Evolutionary conservation across 768 basidiomycete genomes (phyloP), one percentile per base, ranked within the genome.

Genomic region (Calvatia gigantea): DNA sequence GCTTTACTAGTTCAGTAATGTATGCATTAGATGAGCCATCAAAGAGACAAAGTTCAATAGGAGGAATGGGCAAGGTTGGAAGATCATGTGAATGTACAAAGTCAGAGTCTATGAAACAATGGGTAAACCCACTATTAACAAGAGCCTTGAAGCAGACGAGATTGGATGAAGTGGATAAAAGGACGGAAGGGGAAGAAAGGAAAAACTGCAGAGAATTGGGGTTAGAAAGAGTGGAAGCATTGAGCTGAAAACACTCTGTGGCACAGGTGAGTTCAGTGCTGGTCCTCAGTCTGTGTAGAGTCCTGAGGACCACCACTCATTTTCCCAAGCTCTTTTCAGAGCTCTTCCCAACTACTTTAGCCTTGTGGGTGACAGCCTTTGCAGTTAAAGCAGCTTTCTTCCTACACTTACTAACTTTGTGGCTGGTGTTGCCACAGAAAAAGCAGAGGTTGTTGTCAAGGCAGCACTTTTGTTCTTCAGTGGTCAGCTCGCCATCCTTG

Each of bases 1-100:
- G 31, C 12, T 11, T 23, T 17, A 51, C 11, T 27, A 15, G 32
- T 37, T 52, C 28, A 2, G 23, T 28, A 12, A 45, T 45, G n/a
- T 11, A 44, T 9, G 53, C 9, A 27, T 56, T 56, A 9, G 45
- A 37, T 3, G 46, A 32, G 12, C 54, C 35, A 31, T 56, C 54
- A 56, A 56, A 56, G 15, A 56, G 28, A 32, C 9, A n/a, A 19
- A 48, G 33, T 25, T 48, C 32, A 17, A 48, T 9, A 4, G 32
- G 47, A 48, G 47, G 11, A 8, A 48, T 35, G 17, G 47, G n/a
- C 3, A 8, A 21, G 4, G 31, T 48, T 2, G 47, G 31, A 33
- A 48, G 32, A 29, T 5, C 9, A 35, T 12, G 19, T n/a, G 3
- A 12, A 9, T 35, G 31, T 3, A 48, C 47, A 27, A 48, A 19